phyloP scores from a whole-genome alignment of 2,329 filamentous ascomycete species.

The Kalmusia sp. region DNA sequence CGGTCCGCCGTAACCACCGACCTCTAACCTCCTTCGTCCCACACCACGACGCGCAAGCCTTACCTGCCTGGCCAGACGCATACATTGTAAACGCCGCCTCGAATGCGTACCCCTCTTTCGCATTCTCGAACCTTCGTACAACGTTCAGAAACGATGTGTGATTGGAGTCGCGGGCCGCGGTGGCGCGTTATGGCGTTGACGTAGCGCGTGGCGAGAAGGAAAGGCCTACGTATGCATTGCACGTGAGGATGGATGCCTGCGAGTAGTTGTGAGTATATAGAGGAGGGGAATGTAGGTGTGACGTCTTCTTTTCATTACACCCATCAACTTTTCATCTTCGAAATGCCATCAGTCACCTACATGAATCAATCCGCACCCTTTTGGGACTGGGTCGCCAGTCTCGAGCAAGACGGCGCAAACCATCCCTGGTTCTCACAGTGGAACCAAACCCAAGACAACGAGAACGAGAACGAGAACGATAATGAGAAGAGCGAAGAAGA shows the following conservation, averaged over 20 bases:
- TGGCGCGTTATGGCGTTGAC: not conserved
- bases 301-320: slow-evolving; percentile 16
- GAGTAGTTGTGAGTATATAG: slow-evolving; percentile 32
- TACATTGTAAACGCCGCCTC: slow-evolving; percentile 23
- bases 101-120: slow-evolving; percentile 23
- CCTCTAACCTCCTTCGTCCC: slow-evolving; percentile 17
- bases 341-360: slow-evolving; percentile 61
- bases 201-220: slow-evolving; percentile 33
- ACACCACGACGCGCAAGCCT: slow-evolving; percentile 33
- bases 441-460: slow-evolving; percentile 39
- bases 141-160: slow-evolving; percentile 3
- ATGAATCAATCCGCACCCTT: slow-evolving; percentile 62
- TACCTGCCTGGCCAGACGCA: slow-evolving; percentile 28
- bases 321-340: slow-evolving; percentile 15
- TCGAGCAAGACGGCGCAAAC: slow-evolving; percentile 55
- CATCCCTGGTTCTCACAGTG: slow-evolving; percentile 54
- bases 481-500: slow-evolving; percentile 18
- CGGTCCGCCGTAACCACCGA: slow-evolving; percentile 19
- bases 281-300: slow-evolving; percentile 17
- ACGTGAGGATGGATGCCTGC: slow-evolving; percentile 40
- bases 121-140: slow-evolving; percentile 30
- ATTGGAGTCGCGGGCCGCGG: slow-evolving; percentile 26
- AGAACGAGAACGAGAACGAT: slow-evolving; percentile 26
- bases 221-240: slow-evolving; percentile 35
- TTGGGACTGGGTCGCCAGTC: slow-evolving; percentile 62